phyloP scores from a whole-genome alignment of 2,329 filamentous ascomycete species.

The Lithohypha guttulata region DNA sequence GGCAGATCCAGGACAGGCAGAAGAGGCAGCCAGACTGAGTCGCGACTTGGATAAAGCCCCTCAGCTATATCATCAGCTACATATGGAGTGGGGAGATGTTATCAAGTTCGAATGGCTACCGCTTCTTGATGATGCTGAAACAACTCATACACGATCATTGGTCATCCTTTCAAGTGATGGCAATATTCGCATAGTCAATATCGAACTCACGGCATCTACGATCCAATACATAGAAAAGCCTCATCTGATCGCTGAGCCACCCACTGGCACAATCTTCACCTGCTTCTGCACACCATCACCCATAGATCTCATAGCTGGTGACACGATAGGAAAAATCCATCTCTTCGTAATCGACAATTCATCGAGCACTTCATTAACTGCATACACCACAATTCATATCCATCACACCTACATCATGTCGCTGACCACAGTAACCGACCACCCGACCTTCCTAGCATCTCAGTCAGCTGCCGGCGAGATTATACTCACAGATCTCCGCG shows the following conservation, averaged over 20 bases:
- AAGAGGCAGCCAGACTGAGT: background rate
- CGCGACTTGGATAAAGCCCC: conserved; percentile 37
- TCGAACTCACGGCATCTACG: background rate
- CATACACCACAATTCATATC: conserved; percentile 12
- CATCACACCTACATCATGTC: conserved; percentile 39
- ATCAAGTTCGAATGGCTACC: conserved; percentile 49
- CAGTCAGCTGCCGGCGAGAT: conserved; percentile 46
- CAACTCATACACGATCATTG: conserved; percentile 24
- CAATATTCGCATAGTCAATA: conserved; percentile 41
- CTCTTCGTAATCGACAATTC: conserved; percentile 35
- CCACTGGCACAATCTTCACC: conserved; percentile 43
- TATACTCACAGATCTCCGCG: conserved; percentile 44
- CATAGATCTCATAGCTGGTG: conserved; percentile 44
- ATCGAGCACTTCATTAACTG: conserved; percentile 13
- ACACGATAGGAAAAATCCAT: conserved; percentile 46
- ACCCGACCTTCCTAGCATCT: conserved; percentile 42
- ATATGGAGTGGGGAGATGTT: conserved; percentile 47
- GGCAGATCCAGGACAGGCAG: background rate
- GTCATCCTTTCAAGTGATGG: conserved; percentile 51
- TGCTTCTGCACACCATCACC: conserved; percentile 47
- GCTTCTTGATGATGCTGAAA: conserved; percentile 19
- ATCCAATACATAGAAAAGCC: conserved; percentile 2
- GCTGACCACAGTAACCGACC: conserved; percentile 38
- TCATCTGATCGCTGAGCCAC: conserved; percentile 24
- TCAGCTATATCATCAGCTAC: conserved; percentile 40